These are phyloP conservation scores for Mycena albidolilacea DNA, from an alignment of 768 basidiomycete species.

Conservation along the genomic window DNA sequence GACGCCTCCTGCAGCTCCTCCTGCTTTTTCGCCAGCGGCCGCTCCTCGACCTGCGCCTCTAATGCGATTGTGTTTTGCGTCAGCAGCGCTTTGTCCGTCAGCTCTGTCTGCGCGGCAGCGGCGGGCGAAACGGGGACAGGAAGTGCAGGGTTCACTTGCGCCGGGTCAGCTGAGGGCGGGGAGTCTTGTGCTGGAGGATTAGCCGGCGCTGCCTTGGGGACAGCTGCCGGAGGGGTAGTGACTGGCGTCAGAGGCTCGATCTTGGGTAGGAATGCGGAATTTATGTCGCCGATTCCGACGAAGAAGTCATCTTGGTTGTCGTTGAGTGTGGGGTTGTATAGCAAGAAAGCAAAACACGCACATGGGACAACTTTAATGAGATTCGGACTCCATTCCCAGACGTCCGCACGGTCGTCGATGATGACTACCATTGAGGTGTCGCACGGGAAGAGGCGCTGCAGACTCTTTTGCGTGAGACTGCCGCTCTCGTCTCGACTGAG, in stretches of 20 bases:
- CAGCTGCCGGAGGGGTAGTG: constrained; percentile 41
- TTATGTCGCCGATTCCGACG: constrained; percentile 98
- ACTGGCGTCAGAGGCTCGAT: constrained; percentile 66
- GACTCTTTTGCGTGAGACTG: constrained; percentile 92
- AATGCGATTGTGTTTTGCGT: constrained; percentile 81
- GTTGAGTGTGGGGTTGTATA: constrained; percentile 32
- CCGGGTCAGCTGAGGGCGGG: constrained; percentile 48
- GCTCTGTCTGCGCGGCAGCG: constrained; percentile 61
- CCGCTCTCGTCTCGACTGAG: constrained; percentile 97
- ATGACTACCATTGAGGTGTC: constrained; percentile 99
- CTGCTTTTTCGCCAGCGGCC: constrained; percentile 91
- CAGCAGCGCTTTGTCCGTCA: constrained; percentile 69
- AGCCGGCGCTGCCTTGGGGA: constrained; percentile 22
- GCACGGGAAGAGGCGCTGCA: constrained; percentile 94
- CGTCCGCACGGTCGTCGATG: constrained; percentile 98
- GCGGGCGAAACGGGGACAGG: constrained; percentile 16
- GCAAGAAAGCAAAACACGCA: constrained; percentile 50
- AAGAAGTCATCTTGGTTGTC: constrained; percentile 90
- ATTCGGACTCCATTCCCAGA: constrained; percentile 99
- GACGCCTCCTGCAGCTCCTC: constrained; percentile 75
- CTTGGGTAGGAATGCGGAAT: constrained; percentile 93
- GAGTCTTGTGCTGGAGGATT: constrained; percentile 2
- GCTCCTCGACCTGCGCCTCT: constrained; percentile 88
- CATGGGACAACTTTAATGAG: constrained; percentile 97
- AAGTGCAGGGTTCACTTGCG: constrained; percentile 25